These are phyloP conservation scores for Tulasnella sp. DNA, from an alignment of 768 basidiomycete genomes.

Conservation along the genomic window DNA sequence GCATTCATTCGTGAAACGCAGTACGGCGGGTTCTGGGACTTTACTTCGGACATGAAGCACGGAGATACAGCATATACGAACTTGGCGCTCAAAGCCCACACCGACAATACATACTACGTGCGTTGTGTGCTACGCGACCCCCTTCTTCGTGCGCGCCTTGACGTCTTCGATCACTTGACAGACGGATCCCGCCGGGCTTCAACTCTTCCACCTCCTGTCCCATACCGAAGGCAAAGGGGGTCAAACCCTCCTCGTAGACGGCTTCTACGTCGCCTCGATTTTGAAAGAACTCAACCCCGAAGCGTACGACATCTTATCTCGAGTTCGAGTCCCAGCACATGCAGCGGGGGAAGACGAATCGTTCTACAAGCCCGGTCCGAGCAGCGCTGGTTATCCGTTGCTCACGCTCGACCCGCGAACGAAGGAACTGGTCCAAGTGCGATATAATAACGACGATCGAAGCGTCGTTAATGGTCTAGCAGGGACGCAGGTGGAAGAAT, in stretches of 20 bases:
- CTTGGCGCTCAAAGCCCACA: constrained; percentile 76
- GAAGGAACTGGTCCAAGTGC: constrained; percentile 58
- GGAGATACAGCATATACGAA: constrained; percentile 94
- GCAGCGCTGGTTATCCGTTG: constrained; percentile 53
- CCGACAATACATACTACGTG: constrained; percentile 65
- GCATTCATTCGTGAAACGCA: constrained; percentile 85
- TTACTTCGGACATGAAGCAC: constrained; percentile 79
- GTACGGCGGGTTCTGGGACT: constrained; percentile 95
- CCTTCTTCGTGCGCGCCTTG: not conserved
- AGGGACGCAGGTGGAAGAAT: constrained; percentile 55
- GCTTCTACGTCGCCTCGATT: constrained; percentile 80
- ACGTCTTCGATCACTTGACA: constrained; percentile 22
- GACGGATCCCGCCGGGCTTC: constrained; percentile 93
- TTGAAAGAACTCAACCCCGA: constrained; percentile 62
- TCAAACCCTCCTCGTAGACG: constrained; percentile 85
- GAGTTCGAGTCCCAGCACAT: constrained; percentile 63
- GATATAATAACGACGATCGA: constrained; percentile 94
- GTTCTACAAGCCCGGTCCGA: constrained; percentile 24
- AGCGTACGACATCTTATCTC: constrained; percentile 56
- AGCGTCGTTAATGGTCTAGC: constrained; percentile 60
- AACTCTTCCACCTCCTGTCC: constrained; percentile 88
- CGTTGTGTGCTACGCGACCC: constrained; percentile 19
- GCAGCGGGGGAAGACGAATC: constrained; percentile 64
- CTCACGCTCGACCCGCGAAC: constrained; percentile 51
- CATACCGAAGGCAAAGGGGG: constrained; percentile 76